Conservation (phyloP, 139 green algal species). For the Chlamydomonas schloesseri region DNA sequence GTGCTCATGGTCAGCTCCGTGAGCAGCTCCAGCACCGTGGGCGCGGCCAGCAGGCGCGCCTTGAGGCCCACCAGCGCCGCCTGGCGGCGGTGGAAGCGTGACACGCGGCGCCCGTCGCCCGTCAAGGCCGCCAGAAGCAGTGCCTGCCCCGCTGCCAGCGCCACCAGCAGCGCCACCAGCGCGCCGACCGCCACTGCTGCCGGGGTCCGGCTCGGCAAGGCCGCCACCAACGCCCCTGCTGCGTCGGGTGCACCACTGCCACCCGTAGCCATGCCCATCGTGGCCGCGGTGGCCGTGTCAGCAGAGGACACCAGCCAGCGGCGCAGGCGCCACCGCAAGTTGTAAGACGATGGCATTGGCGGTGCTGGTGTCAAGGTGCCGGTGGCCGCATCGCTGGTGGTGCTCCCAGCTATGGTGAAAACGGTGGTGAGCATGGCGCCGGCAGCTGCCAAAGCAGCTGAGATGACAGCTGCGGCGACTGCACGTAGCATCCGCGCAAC, state of each 20-base stretch:
- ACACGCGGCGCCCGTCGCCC: not conserved
- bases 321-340: too few species aligned
- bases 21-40: conserved; percentile 1
- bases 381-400: too few species aligned
- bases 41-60: not conserved
- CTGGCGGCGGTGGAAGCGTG: not conserved
- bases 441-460: too few species aligned
- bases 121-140: not conserved
- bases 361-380: too few species aligned
- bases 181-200: not conserved
- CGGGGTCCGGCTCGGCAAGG: not conserved
- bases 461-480: not conserved
- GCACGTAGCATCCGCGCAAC: not conserved
- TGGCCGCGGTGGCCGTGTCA: too few species aligned
- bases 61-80: not conserved
- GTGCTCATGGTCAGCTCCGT: not conserved
- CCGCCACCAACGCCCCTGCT: too few species aligned
- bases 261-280: too few species aligned
- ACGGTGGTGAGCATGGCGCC: not conserved
- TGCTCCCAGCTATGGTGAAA: too few species aligned
- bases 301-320: too few species aligned
- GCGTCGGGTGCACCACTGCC: too few species aligned
- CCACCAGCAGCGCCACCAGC: not conserved
- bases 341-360: too few species aligned
- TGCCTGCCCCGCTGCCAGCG: not conserved